Evolutionary conservation across 2,329 filamentous ascomycete species (phyloP), one percentile per base, ranked within the genome.

Genomic region (Lasiodiplodia theobromae): DNA sequence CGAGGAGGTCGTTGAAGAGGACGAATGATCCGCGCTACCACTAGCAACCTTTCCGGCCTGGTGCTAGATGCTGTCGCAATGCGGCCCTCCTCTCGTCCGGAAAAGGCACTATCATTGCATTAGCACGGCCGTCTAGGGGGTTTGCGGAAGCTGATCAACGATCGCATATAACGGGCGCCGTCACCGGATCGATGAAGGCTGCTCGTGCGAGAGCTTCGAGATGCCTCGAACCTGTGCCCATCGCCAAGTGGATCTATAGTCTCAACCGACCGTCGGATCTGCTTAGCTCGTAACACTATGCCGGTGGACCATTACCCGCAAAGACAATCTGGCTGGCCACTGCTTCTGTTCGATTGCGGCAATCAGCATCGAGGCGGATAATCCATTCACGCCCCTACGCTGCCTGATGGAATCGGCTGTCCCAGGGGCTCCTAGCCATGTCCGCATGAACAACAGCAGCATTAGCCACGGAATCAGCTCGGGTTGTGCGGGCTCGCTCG

Each of bases 1-100:
- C 58, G 94, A 97, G 79, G 93, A 97, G 78, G 87, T 89, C 28
- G 82, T 87, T 14, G 89, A 90, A 62, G 90, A 92, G 52, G 90
- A 92, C 40, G 64, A 68, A 5, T 68, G 37, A 38, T 21, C 28
- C 28, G 18, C 44, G 23, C 37, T 51, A 18, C n/a, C 60, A 11
- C 25, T 64, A 18, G 6, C 14, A 6, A 21, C 23, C 18, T 4
- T 14, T 47, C 31, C 23, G 8, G 18, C 10, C 31, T 25, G 37
- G 44, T 21, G 16, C 8, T n/a, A 21, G 18, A 21, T 47, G 40
- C 40, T n/a, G 6, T n/a, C 40, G 40, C 40, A 47, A 8, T n/a
- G 44, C n/a, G n/a, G 44, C n/a, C 44, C 21, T 7, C 18, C 14
- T 4, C 44, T 21, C 2, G 8, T 8, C 44, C 44, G 10, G 40